Evolutionary conservation across 768 basidiomycete genomes (phyloP).

Genomic region (Serendipita sp.): DNA sequence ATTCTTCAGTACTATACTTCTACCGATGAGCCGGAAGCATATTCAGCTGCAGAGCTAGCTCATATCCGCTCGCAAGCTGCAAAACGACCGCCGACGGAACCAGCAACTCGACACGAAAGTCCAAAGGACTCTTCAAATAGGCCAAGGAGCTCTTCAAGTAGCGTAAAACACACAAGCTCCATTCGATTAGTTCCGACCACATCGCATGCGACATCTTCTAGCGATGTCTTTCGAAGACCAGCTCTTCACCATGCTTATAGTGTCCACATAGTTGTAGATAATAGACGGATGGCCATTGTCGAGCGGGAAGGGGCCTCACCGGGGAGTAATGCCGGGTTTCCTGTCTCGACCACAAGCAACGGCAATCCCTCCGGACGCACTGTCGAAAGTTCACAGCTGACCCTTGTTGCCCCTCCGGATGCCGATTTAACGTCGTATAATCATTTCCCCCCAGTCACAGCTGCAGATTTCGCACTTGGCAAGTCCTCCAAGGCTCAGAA

Average conservation of each 20-base stretch:
- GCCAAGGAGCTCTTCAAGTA: background rate
- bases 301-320: background rate
- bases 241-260: conserved; percentile 8
- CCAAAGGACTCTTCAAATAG: background rate
- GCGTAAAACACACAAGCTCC: background rate
- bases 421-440: conserved; percentile 34
- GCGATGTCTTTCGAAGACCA: background rate
- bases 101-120: background rate
- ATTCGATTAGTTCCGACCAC: background rate
- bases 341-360: background rate
- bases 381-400: conserved; percentile 21
- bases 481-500: background rate
- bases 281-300: conserved; percentile 12
- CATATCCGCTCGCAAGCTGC: background rate
- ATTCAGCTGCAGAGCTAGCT: background rate
- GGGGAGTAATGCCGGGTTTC: background rate
- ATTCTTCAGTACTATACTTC: conserved; percentile 8
- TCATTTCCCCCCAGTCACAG: conserved; percentile 35
- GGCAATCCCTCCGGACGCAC: background rate
- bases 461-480: conserved; percentile 19
- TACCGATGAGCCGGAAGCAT: background rate
- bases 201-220: background rate
- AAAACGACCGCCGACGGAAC: conserved; percentile 4
- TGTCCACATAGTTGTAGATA: conserved; percentile 9
- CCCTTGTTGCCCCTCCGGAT: conserved; percentile 60